A percentile compares a stretch with the other conserved stretches of the same genome.
These are phyloP conservation scores for Saururus chinensis DNA, from an alignment of 164 flowering plant genomes.

Conservation along the genomic window DNA sequence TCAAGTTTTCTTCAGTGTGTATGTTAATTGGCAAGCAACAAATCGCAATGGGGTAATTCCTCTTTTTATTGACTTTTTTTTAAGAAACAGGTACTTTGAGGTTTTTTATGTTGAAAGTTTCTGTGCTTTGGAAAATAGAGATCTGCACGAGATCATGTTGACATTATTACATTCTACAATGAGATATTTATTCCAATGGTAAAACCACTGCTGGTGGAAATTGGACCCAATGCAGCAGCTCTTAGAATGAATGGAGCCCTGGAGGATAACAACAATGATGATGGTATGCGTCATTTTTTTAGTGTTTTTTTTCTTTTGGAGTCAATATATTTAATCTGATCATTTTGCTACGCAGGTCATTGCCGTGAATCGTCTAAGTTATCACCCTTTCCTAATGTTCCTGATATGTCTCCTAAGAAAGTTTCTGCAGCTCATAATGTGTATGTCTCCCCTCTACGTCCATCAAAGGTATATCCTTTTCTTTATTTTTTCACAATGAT, in stretches of 20 bases:
- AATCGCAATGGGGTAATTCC: conserved; percentile 61
- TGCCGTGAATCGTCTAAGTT: conserved; percentile 74
- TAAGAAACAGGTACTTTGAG: conserved; percentile 8
- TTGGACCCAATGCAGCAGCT: conserved; percentile 52
- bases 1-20: conserved; percentile 81
- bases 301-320: neutral
- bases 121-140: conserved; percentile 31
- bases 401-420: conserved; percentile 99
- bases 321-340: neutral
- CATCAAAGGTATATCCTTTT: conserved; percentile 59
- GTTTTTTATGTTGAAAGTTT: conserved; percentile 11
- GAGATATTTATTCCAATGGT: conserved; percentile 77
- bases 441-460: conserved; percentile 92
- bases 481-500: neutral
- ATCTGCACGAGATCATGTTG: conserved; percentile 75
- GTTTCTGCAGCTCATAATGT: conserved; percentile 89
- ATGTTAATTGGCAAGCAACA: conserved; percentile 63
- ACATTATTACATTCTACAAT: conserved; percentile 86
- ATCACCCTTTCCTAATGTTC: conserved; percentile 77
- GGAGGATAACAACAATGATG: conserved; percentile 36
- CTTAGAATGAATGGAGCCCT: conserved; percentile 29
- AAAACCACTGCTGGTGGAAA: conserved; percentile 70
- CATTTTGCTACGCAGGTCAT: conserved; percentile 30
- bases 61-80: neutral
- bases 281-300: conserved; percentile 27